Conservation (phyloP, 163 green algal species). For the Scenedesmus sp. region DNA sequence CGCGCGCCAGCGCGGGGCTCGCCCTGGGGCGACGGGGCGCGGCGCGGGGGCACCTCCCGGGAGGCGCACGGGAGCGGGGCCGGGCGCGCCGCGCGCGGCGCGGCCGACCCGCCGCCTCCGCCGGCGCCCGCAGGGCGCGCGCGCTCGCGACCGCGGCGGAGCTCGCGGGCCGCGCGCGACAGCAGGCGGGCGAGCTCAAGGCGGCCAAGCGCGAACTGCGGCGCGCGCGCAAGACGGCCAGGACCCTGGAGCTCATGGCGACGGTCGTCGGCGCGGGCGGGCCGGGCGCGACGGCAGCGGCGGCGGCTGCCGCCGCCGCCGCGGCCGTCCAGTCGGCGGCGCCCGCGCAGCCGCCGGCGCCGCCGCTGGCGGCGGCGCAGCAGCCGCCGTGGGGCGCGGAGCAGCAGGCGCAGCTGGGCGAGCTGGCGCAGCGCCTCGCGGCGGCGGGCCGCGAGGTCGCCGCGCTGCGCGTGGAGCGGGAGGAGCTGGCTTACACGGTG, state of each 20-base stretch:
- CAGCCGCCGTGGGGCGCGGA: constrained; percentile 17
- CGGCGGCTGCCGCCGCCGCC: neutral
- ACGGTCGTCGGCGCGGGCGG: neutral
- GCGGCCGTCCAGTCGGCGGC: neutral
- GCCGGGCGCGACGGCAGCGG: neutral
- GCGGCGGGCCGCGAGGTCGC: constrained; percentile 19
- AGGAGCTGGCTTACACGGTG: constrained; percentile 42
- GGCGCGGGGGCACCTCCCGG: too few relatives aligned
- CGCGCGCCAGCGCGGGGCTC: too few relatives aligned
- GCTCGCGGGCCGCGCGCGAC: constrained; percentile 53
- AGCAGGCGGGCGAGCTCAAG: constrained; percentile 61
- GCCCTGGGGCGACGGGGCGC: too few relatives aligned
- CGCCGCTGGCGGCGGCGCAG: neutral
- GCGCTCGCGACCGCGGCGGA: constrained; percentile 57
- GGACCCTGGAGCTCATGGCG: constrained; percentile 63
- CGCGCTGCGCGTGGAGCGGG: constrained; percentile 14
- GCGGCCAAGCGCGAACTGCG: constrained; percentile 61
- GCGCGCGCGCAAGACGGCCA: constrained; percentile 59
- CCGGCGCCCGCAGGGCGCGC: too few relatives aligned
- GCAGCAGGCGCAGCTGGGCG: constrained; percentile 31
- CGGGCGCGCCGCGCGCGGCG: too few relatives aligned
- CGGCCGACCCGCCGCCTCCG: too few relatives aligned
- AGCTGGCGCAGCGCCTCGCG: constrained; percentile 29
- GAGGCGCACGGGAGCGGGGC: too few relatives aligned
- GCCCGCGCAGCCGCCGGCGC: neutral